phyloP scores from a whole-genome alignment of 148 eudicot genomes.

The Cornus controversa region DNA sequence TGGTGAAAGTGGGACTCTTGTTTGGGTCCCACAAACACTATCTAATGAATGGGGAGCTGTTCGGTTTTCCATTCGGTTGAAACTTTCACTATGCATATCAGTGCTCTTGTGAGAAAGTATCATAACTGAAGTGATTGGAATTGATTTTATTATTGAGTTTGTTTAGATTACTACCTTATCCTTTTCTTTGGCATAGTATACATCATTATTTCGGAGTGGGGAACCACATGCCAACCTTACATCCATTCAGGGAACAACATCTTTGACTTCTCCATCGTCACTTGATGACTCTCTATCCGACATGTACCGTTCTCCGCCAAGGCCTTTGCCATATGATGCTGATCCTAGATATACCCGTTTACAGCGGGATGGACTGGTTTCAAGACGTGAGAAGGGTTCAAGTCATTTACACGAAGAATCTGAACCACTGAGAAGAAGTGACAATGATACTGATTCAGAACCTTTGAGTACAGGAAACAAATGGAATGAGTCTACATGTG shows the following conservation, averaged over 20 bases:
- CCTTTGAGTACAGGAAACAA: slow-evolving; percentile 48
- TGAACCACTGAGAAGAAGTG: slow-evolving; percentile 71
- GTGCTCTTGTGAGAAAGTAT: too few species aligned
- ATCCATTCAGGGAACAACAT: slow-evolving; percentile 63
- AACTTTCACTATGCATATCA: too few species aligned
- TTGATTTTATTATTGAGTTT: neutral
- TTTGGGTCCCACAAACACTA: too few species aligned
- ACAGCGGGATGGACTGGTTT: slow-evolving; percentile 74
- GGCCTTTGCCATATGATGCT: slow-evolving; percentile 86
- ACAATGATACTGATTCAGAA: slow-evolving; percentile 61
- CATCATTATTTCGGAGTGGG: slow-evolving; percentile 78
- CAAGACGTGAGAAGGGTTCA: slow-evolving; percentile 78
- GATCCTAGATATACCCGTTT: slow-evolving; percentile 64
- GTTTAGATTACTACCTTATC: neutral
- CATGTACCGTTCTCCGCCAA: slow-evolving; percentile 80
- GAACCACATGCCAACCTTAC: slow-evolving; percentile 64
- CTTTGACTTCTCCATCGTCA: slow-evolving; percentile 53
- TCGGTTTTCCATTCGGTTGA: too few species aligned
- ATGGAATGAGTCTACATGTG: slow-evolving; percentile 57
- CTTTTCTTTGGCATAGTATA: slow-evolving; percentile 47
- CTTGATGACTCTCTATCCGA: slow-evolving; percentile 63
- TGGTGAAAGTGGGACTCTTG: too few species aligned
- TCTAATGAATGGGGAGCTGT: too few species aligned
- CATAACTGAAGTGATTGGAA: neutral
- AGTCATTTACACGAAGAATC: slow-evolving; percentile 75